A percentile compares a stretch with the other conserved stretches of the same genome.
Conservation (phyloP, 306 rosid species). For the Cucurbita argyrosperma region DNA sequence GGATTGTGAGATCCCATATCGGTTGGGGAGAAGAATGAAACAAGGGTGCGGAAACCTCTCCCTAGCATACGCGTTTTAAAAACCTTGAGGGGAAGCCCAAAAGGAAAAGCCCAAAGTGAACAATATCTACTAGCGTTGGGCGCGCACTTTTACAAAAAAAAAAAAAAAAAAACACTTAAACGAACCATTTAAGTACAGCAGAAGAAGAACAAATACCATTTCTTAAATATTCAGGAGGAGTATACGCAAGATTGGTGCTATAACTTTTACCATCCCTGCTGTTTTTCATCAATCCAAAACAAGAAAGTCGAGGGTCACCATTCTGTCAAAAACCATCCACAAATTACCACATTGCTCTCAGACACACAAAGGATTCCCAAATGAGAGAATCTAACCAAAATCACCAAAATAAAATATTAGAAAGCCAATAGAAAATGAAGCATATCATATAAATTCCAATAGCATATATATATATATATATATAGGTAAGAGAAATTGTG, state of each 20-base stretch:
- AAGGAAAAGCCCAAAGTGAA: too few relatives aligned
- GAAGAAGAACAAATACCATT: constrained; percentile 31
- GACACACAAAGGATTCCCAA: background rate
- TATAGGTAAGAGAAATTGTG: background rate
- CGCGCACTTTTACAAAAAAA: too few relatives aligned
- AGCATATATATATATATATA: background rate
- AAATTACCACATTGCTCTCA: constrained; percentile 10
- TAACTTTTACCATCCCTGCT: constrained; percentile 81
- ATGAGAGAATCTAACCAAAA: background rate
- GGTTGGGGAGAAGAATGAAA: too few relatives aligned
- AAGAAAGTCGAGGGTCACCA: constrained; percentile 76
- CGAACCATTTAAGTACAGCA: background rate
- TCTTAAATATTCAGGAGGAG: constrained; percentile 74
- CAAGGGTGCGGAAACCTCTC: too few relatives aligned
- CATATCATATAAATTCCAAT: background rate
- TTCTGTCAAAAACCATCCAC: constrained; percentile 35
- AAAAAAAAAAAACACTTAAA: too few relatives aligned
- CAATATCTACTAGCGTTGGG: too few relatives aligned
- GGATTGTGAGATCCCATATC: too few relatives aligned
- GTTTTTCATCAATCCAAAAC: constrained; percentile 78
- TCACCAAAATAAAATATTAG: background rate
- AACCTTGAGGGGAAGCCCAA: too few relatives aligned
- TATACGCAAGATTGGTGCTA: constrained; percentile 74
- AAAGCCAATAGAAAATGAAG: background rate
- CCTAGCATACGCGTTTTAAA: too few relatives aligned